Base-by-base conservation (phyloP, 495 filamentous ascomycete genomes). In the Letharia lupina region DNA sequence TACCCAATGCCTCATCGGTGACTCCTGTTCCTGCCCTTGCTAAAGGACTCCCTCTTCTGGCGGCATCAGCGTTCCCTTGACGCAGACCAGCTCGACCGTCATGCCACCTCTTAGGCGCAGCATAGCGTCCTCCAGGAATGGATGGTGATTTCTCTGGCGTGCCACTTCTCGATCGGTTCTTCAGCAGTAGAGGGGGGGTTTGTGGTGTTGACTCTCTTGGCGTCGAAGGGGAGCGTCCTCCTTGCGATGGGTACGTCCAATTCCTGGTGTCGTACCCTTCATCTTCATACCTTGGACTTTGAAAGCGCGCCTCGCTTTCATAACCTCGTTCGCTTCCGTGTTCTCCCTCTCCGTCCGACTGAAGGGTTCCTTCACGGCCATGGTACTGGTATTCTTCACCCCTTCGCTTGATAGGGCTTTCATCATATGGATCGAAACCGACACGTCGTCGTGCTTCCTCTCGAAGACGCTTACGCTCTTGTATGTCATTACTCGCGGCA, bases 371-470 rank as follows among this genome's bases (percentile, higher is more conserved):
- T 28, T 69, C 67, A 57, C 56, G 31, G 44, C 64, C 61, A 44
- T 42, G 72, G 63, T 84, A 80, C 56, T 85, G 82, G 63, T 87
- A 85, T 40, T 87, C 84, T 68, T 87, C 85, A 20, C 85, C 83
- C 33, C 84, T 76, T 44, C 79, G 77, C 70, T 89, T 89, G 60
- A 89, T 76, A 3, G 86, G 86, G 62, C 84, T 87, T 69, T 89
- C 86, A 63, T 89, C 84, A 73, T 89, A 94, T 0, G 90, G 90
- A 74, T 94, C 93, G 80, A 96, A 98, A 2, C 93, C 93, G n/a
- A 98, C 89, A 44, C 86, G 81, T 66, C 82, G 77, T 54, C 88
- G 80, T 35, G 93, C 89, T 69, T 93, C 88, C 13, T 82, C 79
- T 59, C 91, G 80, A n/a, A 90, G 78, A 12, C 81, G 81, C 67